Conservation (phyloP, 345 rosid genomes). For the Populus nigra region DNA sequence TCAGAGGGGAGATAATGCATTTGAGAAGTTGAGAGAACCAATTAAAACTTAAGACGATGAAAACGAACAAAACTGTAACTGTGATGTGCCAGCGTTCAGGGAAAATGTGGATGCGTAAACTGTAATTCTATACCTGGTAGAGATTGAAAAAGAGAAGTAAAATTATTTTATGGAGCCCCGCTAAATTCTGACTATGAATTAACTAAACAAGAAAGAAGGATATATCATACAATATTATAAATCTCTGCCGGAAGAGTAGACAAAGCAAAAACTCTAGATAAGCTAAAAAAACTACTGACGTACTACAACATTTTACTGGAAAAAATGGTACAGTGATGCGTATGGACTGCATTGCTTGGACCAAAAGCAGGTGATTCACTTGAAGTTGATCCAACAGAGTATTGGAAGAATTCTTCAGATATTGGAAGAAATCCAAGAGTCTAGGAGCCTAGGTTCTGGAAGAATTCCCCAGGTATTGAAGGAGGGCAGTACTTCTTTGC, state of each 20-base stretch:
- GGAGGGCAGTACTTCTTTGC: slow-evolving; percentile 79
- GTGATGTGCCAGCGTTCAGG: too few relatives aligned
- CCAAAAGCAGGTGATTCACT: neutral
- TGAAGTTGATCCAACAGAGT: slow-evolving; percentile 13
- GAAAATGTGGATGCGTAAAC: too few relatives aligned
- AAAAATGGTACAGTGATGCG: neutral
- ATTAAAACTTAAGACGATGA: too few relatives aligned
- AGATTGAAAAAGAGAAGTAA: too few relatives aligned
- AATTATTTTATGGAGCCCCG: neutral
- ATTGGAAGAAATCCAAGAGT: neutral
- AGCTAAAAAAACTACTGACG: neutral
- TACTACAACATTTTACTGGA: neutral
- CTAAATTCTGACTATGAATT: neutral
- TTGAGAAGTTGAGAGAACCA: too few relatives aligned
- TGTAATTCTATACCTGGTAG: too few relatives aligned
- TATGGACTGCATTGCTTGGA: neutral
- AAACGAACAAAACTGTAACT: too few relatives aligned
- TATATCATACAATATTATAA: slow-evolving; percentile 18
- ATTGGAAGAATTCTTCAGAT: slow-evolving; percentile 11
- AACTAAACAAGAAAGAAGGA: neutral
- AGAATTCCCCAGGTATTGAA: slow-evolving; percentile 61
- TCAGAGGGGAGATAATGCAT: too few relatives aligned
- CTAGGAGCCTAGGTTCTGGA: slow-evolving; percentile 34
- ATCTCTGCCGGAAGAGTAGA: neutral
- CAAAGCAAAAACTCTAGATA: neutral